phyloP scores from a whole-genome alignment of 2,329 filamentous ascomycete genomes.

The Trichocomaceae sp. region DNA sequence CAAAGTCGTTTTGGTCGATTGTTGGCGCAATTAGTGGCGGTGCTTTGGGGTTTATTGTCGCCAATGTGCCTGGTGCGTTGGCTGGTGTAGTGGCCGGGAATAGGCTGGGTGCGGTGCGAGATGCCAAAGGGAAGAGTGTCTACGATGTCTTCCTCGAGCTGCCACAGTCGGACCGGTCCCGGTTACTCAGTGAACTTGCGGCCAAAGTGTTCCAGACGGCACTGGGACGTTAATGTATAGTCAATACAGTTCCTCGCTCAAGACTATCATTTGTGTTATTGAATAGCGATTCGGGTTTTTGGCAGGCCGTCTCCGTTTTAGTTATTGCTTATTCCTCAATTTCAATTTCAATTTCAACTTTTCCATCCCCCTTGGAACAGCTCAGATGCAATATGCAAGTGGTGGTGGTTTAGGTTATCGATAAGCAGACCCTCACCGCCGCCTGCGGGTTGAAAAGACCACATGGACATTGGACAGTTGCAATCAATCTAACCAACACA shows the following conservation, averaged over 20 bases:
- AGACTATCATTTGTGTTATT: neutral
- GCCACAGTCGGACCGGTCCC: constrained; percentile 72
- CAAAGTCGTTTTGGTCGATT: constrained; percentile 76
- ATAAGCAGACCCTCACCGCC: constrained; percentile 18
- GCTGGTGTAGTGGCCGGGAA: constrained; percentile 92
- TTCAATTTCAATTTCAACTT: too few species aligned
- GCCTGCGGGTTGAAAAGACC: neutral
- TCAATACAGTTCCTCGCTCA: neutral
- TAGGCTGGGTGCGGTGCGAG: constrained; percentile 78
- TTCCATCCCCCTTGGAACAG: too few species aligned
- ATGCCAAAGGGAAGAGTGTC: constrained; percentile 89
- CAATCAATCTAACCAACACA: too few species aligned
- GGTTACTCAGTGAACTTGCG: constrained; percentile 75
- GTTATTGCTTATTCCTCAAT: neutral
- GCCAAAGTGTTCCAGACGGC: constrained; percentile 64
- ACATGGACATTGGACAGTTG: neutral
- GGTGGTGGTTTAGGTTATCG: constrained; percentile 20
- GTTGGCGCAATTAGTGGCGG: constrained; percentile 81
- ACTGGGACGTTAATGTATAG: neutral
- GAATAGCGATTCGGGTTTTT: neutral
- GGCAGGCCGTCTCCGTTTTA: neutral
- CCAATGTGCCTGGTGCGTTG: constrained; percentile 80
- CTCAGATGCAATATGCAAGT: neutral
- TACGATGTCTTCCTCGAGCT: constrained; percentile 85
- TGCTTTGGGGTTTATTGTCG: constrained; percentile 89